Evolutionary conservation across 768 basidiomycete species (phyloP).

Genomic region (Boletus barrowsii): DNA sequence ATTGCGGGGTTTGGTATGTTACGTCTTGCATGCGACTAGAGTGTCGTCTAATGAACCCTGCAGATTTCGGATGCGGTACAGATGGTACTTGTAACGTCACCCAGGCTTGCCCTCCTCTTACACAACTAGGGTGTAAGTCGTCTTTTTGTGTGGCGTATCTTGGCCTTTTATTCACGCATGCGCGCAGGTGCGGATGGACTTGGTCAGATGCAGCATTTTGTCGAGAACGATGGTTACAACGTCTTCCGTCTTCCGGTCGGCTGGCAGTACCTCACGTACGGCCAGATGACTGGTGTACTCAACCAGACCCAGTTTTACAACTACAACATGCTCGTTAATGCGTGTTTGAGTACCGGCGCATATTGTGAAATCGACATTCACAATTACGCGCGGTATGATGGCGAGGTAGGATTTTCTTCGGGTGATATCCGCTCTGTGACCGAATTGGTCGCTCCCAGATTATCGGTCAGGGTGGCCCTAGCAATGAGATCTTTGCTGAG

Average conservation of each 20-base stretch:
- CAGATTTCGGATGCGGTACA: constrained; percentile 46
- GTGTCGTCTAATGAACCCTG: not conserved
- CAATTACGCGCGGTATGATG: constrained; percentile 59
- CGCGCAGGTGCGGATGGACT: constrained; percentile 10
- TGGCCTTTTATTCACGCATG: not conserved
- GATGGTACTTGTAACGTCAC: constrained; percentile 42
- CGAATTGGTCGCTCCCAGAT: constrained; percentile 33
- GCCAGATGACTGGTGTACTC: constrained; percentile 38
- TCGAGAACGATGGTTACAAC: constrained; percentile 51
- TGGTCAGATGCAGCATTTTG: constrained; percentile 65
- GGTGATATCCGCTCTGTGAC: not conserved
- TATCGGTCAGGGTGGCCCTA: constrained; percentile 62
- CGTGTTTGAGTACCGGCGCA: constrained; percentile 47
- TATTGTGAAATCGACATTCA: constrained; percentile 57
- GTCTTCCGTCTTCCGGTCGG: constrained; percentile 58
- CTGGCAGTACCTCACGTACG: constrained; percentile 52
- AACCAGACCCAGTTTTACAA: constrained; percentile 42
- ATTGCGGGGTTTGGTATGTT: constrained; percentile 47
- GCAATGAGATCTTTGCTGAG: constrained; percentile 49
- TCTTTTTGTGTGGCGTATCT: not conserved
- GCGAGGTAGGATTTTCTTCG: constrained; percentile 28
- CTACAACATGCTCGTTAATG: constrained; percentile 46
- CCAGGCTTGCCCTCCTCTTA: constrained; percentile 44
- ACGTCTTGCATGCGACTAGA: not conserved
- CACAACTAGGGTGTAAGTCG: constrained; percentile 39